Conservation (phyloP, 164 flowering plant genomes). For the Amborella trichopoda region DNA sequence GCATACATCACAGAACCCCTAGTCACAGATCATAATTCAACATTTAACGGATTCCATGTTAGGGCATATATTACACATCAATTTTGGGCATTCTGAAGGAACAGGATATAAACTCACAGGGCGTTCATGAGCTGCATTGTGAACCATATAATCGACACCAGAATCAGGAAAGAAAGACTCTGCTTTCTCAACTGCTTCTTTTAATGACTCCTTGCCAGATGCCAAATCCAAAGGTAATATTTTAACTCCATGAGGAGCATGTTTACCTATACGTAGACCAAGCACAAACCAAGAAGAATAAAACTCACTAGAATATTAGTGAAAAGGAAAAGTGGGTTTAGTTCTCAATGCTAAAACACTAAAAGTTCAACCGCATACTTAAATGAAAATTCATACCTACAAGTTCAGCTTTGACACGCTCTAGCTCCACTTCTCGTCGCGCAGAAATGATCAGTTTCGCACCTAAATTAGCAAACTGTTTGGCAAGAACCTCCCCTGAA, state of each 20-base stretch:
- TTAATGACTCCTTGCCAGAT: slow-evolving; percentile 62
- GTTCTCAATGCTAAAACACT: no score
- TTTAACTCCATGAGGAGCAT: slow-evolving; percentile 69
- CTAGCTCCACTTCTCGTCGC: slow-evolving; percentile 68
- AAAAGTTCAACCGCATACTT: no score
- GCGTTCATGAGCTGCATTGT: slow-evolving; percentile 91
- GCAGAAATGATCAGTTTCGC: slow-evolving; percentile 91
- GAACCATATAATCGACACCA: slow-evolving; percentile 91
- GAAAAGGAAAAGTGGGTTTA: no score
- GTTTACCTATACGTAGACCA: slow-evolving; percentile 38
- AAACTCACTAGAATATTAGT: no score
- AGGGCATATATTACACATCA: no score
- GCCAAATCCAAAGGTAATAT: slow-evolving; percentile 78
- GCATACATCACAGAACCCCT: no score
- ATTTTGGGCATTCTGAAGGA: neutral
- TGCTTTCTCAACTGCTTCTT: slow-evolving; percentile 61
- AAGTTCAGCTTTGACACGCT: slow-evolving; percentile 63
- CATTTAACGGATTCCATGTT: no score
- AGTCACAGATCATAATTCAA: no score
- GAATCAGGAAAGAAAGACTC: slow-evolving; percentile 54
- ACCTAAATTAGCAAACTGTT: slow-evolving; percentile 70
- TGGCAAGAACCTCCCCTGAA: slow-evolving; percentile 77
- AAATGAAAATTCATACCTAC: no score
- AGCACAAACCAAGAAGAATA: no score
- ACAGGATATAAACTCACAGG: slow-evolving; percentile 45